phyloP scores from a whole-genome alignment of 129 eudicot genomes.

The Logfia minima region DNA sequence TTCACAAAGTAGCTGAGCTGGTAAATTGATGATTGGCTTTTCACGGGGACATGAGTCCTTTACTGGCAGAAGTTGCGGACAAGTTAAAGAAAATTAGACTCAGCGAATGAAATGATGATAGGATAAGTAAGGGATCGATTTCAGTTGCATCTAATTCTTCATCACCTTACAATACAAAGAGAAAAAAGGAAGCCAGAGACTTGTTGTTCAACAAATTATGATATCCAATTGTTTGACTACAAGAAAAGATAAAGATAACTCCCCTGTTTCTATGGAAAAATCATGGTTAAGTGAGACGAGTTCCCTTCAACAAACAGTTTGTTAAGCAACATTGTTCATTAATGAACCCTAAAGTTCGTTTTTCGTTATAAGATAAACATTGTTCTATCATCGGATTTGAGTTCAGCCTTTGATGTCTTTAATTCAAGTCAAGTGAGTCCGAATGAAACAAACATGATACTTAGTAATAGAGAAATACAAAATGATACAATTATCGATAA shows the following conservation, averaged over 20 bases:
- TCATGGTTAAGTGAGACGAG: slow-evolving; percentile 65
- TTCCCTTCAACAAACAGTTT: slow-evolving; percentile 77
- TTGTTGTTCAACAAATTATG: slow-evolving; percentile 38
- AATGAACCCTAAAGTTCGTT: slow-evolving; percentile 14
- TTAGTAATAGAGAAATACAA: neutral
- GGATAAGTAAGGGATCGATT: slow-evolving; percentile 44
- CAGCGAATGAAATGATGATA: slow-evolving; percentile 54
- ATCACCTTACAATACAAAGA: slow-evolving; percentile 59
- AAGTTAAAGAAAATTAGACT: slow-evolving; percentile 74
- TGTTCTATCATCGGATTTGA: neutral
- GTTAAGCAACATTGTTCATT: slow-evolving; percentile 47
- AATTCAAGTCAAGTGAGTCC: neutral
- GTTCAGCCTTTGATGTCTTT: neutral
- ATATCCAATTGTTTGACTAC: slow-evolving; percentile 39
- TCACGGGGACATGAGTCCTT: slow-evolving; percentile 90
- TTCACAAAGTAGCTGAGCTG: slow-evolving; percentile 90
- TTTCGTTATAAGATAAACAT: neutral
- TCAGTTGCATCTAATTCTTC: slow-evolving; percentile 67
- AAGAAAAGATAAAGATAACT: slow-evolving; percentile 44
- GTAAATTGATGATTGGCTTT: slow-evolving; percentile 91
- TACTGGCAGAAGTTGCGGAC: slow-evolving; percentile 88
- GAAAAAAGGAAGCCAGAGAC: slow-evolving; percentile 48
- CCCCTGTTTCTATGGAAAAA: slow-evolving; percentile 70
- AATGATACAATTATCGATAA: neutral
- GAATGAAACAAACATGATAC: neutral